phyloP scores from a whole-genome alignment of 768 basidiomycete genomes.

The Russula sp. region DNA sequence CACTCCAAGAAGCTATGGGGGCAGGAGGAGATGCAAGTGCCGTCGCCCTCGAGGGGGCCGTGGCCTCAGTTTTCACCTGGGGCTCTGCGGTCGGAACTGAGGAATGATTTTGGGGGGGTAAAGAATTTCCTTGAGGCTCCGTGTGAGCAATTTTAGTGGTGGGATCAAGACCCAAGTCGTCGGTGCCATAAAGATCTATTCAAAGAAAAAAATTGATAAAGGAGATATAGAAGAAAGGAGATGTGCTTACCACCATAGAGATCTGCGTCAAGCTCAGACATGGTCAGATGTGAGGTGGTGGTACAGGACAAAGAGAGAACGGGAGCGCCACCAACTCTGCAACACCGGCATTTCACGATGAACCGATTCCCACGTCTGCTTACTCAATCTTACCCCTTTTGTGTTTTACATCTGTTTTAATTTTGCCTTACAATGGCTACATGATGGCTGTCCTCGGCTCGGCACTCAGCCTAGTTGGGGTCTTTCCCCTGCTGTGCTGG shows the following conservation, averaged over 20 bases:
- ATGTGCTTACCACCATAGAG: conserved; percentile 70
- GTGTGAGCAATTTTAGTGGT: conserved; percentile 30
- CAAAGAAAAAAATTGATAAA: conserved; percentile 2
- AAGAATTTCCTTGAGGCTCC: conserved; percentile 16
- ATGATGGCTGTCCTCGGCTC: too few relatives aligned
- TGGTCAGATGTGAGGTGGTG: conserved; percentile 31
- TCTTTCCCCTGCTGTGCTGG: not conserved
- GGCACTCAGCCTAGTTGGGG: not conserved
- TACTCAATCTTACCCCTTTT: not conserved
- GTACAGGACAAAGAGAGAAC: conserved; percentile 24
- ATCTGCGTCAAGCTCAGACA: conserved; percentile 84
- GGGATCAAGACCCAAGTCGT: conserved; percentile 50
- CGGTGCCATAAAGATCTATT: conserved; percentile 53
- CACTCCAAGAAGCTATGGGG: conserved; percentile 19
- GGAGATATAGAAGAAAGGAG: not conserved
- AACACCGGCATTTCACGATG: conserved; percentile 12
- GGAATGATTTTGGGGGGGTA: conserved; percentile 11
- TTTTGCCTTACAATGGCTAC: too few relatives aligned
- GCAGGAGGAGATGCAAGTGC: conserved; percentile 5
- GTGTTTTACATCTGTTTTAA: too few relatives aligned
- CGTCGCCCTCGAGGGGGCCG: not conserved
- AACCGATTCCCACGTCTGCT: conserved; percentile 20
- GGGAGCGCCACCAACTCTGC: conserved; percentile 13
- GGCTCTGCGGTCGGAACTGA: not conserved
- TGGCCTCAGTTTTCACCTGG: not conserved